These are phyloP conservation scores for Pythium brachiatum DNA, from an alignment of 352 stramenopile genomes.

Conservation along the genomic window DNA sequence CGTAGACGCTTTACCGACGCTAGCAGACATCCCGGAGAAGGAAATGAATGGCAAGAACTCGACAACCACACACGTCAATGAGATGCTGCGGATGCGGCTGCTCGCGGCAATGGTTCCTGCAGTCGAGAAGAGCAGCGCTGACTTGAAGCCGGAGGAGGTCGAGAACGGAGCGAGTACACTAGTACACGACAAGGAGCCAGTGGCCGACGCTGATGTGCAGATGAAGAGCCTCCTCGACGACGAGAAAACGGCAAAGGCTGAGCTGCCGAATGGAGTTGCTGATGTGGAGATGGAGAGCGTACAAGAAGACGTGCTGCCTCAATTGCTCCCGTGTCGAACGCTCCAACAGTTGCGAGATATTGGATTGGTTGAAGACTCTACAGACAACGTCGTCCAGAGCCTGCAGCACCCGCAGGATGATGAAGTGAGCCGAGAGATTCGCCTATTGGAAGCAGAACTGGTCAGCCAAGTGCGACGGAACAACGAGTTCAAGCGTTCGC, in stretches of 20 bases:
- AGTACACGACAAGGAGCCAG: background rate
- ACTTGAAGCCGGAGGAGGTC: background rate
- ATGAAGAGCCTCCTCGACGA: background rate
- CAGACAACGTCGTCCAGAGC: slow-evolving; percentile 24
- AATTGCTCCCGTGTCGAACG: background rate
- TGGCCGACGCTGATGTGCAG: background rate
- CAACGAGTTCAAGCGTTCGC: slow-evolving; percentile 58
- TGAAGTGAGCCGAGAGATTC: slow-evolving; percentile 65
- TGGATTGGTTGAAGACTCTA: slow-evolving; percentile 46
- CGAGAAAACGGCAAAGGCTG: background rate
- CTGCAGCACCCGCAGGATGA: slow-evolving; percentile 44
- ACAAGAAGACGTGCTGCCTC: background rate
- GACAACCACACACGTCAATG: background rate
- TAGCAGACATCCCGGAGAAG: background rate
- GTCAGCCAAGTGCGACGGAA: slow-evolving; percentile 37
- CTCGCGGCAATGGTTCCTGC: slow-evolving; percentile 16
- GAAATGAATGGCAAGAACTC: background rate
- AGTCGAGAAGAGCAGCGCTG: background rate
- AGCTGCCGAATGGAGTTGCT: background rate
- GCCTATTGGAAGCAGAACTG: slow-evolving; percentile 44
- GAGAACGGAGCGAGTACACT: slow-evolving; percentile 8
- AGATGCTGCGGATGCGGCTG: slow-evolving; percentile 16
- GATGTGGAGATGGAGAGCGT: background rate
- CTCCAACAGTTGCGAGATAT: slow-evolving; percentile 31
- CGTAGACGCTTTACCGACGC: background rate